These are phyloP conservation scores for Smallanthus sonchifolius DNA, from an alignment of 129 eudicot species.

Conservation along the genomic window DNA sequence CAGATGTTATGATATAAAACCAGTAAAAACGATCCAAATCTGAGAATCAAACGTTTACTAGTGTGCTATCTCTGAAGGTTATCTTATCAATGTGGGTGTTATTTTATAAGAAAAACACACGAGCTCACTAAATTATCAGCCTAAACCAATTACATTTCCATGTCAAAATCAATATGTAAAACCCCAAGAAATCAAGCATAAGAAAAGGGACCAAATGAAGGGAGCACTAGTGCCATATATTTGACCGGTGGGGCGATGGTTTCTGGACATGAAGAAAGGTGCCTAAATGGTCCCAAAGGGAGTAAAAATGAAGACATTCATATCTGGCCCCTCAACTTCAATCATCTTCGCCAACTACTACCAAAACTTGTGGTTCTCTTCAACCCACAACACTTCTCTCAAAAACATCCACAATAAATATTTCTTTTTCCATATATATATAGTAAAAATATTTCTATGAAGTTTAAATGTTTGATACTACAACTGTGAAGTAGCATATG, in stretches of 20 bases:
- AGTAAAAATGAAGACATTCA: slow-evolving; percentile 33
- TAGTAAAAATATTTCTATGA: not conserved
- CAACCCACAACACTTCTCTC: slow-evolving; percentile 1
- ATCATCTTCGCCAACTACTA: slow-evolving; percentile 33
- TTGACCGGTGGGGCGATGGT: not conserved
- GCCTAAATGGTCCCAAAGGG: slow-evolving; percentile 20
- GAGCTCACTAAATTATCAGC: not conserved
- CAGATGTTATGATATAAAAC: too few relatives aligned
- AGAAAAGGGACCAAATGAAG: too few relatives aligned
- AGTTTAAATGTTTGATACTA: too few relatives aligned
- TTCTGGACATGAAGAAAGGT: slow-evolving; percentile 4
- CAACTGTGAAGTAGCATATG: too few relatives aligned
- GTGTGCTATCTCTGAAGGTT: too few relatives aligned
- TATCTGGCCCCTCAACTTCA: slow-evolving; percentile 36
- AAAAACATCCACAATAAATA: not conserved
- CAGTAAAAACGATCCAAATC: too few relatives aligned
- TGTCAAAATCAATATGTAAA: too few relatives aligned
- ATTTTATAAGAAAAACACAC: not conserved
- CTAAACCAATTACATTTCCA: not conserved
- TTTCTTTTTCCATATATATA: not conserved
- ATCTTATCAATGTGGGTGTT: not conserved
- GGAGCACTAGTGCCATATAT: not conserved
- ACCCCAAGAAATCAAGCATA: not conserved
- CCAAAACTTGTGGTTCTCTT: slow-evolving; percentile 27
- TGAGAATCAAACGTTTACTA: too few relatives aligned